phyloP scores from a whole-genome alignment of 495 filamentous ascomycete genomes.

The Hypoxylon intermedium region DNA sequence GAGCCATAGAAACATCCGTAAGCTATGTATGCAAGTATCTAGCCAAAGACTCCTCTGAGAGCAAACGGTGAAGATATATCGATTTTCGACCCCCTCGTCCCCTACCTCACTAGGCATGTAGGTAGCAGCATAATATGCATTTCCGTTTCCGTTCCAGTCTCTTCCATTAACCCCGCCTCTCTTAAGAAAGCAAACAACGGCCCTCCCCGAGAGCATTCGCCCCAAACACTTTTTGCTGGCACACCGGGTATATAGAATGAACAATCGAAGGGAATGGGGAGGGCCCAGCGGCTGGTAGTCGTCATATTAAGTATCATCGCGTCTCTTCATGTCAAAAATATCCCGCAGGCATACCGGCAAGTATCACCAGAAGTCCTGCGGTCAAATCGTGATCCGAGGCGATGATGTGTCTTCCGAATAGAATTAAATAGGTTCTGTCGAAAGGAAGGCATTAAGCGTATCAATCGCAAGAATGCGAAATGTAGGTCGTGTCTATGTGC shows the following conservation, averaged over 20 bases:
- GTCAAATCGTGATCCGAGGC: constrained; percentile 35
- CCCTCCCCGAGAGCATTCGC: constrained; percentile 40
- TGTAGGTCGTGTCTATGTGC: constrained; percentile 41
- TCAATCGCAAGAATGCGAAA: constrained; percentile 41
- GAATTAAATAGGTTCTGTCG: constrained; percentile 29
- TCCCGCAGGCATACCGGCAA: constrained; percentile 15
- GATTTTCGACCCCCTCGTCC: constrained; percentile 16
- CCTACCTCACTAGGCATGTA: constrained; percentile 34
- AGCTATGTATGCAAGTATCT: constrained; percentile 24
- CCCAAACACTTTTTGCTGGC: constrained; percentile 41
- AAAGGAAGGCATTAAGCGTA: constrained; percentile 45
- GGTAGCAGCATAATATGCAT: constrained; percentile 34
- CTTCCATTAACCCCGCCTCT: constrained; percentile 1
- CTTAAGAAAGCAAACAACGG: constrained; percentile 38
- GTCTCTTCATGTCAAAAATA: constrained; percentile 30
- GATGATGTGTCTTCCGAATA: constrained; percentile 32
- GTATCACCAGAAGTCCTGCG: constrained; percentile 18
- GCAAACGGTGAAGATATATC: constrained; percentile 27
- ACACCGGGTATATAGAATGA: constrained; percentile 54
- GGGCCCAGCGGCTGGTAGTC: constrained; percentile 35
- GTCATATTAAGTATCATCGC: constrained; percentile 39
- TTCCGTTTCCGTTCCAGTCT: constrained; percentile 13
- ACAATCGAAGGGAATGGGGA: constrained; percentile 50
- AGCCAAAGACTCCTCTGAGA: constrained; percentile 22
- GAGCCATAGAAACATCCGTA: constrained; percentile 27